Conservation (phyloP, 2,329 filamentous ascomycete genomes). For the Trichoderma sp. region DNA sequence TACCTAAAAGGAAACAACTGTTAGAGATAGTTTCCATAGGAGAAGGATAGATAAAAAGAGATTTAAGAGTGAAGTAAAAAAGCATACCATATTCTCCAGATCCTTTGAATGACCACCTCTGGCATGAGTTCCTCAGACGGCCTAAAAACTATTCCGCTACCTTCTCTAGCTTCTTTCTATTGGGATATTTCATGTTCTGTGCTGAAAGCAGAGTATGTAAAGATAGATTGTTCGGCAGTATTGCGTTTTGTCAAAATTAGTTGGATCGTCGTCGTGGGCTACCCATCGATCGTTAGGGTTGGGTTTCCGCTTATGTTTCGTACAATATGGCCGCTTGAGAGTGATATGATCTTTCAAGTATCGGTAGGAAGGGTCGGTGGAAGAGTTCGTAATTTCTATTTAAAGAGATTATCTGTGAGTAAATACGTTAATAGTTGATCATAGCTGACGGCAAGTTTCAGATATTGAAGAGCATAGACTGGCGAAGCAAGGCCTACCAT, state of each 20-base stretch:
- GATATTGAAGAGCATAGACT: no score
- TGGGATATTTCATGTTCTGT: no score
- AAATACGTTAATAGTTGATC: not conserved
- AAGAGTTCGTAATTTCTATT: not conserved
- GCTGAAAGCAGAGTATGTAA: no score
- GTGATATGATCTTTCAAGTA: not conserved
- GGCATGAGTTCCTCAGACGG: not conserved
- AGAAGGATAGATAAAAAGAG: not conserved
- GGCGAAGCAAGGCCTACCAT: no score
- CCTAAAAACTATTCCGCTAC: no score
- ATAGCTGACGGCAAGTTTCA: no score
- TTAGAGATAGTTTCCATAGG: not conserved
- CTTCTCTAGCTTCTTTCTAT: no score
- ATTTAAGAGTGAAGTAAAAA: not conserved
- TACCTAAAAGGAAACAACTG: not conserved
- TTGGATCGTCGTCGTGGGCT: no score
- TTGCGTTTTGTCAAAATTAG: no score
- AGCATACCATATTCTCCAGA: not conserved
- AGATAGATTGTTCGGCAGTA: no score
- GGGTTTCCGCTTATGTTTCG: no score
- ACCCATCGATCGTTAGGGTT: no score
- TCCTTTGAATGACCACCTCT: not conserved
- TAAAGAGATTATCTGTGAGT: not conserved
- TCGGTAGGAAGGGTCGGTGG: not conserved
- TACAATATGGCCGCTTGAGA: not conserved